Percentiles rank a stretch among this genome's conserved stretches.
Conservation (phyloP, 1,284 basidiomycete species). For the Boletellus deceptivus region DNA sequence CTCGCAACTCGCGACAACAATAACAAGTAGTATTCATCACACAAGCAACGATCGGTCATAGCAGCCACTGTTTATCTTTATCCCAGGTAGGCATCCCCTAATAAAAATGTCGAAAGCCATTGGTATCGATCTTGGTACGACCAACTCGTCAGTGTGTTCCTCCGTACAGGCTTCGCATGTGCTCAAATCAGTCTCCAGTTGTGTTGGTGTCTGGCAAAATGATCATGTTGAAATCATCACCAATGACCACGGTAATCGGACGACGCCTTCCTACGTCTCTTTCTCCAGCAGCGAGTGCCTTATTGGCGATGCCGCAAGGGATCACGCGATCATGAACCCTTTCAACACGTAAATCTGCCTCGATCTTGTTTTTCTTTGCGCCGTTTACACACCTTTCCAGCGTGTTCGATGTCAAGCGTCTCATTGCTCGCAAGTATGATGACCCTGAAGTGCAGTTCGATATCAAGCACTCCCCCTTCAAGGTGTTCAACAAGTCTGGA, state of each 20-base stretch:
- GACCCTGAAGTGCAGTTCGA: constrained; percentile 93
- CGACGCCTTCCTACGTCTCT: constrained; percentile 92
- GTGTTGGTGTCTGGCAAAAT: constrained; percentile 96
- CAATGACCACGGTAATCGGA: constrained; percentile 78
- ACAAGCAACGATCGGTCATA: neutral
- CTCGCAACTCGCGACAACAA: too few species aligned
- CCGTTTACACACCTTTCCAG: constrained; percentile 37
- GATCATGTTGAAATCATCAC: constrained; percentile 79
- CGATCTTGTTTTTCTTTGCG: constrained; percentile 9
- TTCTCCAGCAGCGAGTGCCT: constrained; percentile 94
- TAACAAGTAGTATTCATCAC: constrained; percentile 7
- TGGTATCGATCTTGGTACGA: constrained; percentile 91
- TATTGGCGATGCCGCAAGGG: constrained; percentile 95
- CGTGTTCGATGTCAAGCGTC: constrained; percentile 87
- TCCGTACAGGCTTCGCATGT: neutral
- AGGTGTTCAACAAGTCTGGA: constrained; percentile 74
- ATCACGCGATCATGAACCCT: constrained; percentile 89
- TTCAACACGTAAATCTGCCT: constrained; percentile 57
- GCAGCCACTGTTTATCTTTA: neutral
- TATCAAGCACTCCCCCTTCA: constrained; percentile 96
- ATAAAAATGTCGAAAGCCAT: constrained; percentile 74
- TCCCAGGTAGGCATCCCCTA: neutral
- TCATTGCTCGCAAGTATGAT: constrained; percentile 83
- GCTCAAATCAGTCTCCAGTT: constrained; percentile 42
- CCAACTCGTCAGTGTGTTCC: constrained; percentile 61